Conservation (phyloP, 2,329 filamentous ascomycete species). For the Talaromyces sp. region DNA sequence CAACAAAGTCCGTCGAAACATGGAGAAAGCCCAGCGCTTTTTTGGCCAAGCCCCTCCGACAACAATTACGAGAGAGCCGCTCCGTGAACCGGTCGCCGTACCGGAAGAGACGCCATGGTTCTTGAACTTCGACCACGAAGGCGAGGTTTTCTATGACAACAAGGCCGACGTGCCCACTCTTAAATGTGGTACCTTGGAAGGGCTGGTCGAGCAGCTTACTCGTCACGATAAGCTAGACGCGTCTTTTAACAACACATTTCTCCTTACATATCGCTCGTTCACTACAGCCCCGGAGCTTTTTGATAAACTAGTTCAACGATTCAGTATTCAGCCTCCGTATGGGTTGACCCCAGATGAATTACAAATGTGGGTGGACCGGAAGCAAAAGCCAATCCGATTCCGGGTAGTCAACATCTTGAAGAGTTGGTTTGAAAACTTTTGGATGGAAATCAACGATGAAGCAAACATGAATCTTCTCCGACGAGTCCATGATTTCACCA, state of each 20-base stretch:
- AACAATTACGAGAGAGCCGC: slow-evolving; percentile 30
- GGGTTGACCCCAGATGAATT: slow-evolving; percentile 70
- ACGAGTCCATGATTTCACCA: slow-evolving; percentile 83
- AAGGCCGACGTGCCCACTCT: slow-evolving; percentile 71
- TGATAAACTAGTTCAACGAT: slow-evolving; percentile 83
- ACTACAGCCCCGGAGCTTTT: slow-evolving; percentile 87
- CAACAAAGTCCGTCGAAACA: slow-evolving; percentile 37
- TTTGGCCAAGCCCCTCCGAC: slow-evolving; percentile 42
- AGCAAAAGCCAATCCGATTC: slow-evolving; percentile 94
- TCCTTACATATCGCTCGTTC: slow-evolving; percentile 93
- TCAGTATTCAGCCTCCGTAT: slow-evolving; percentile 85
- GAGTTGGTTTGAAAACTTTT: slow-evolving; percentile 97
- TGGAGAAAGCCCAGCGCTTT: slow-evolving; percentile 43
- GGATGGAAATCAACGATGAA: slow-evolving; percentile 94
- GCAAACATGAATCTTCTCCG: slow-evolving; percentile 78
- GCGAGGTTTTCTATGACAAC: slow-evolving; percentile 81
- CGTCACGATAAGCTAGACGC: slow-evolving; percentile 93
- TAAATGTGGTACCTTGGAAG: slow-evolving; percentile 82
- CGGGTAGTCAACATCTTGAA: slow-evolving; percentile 96
- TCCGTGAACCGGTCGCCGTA: slow-evolving; percentile 40
- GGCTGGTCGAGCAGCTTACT: slow-evolving; percentile 89
- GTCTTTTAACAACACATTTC: slow-evolving; percentile 94
- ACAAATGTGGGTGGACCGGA: slow-evolving; percentile 83
- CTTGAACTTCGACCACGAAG: slow-evolving; percentile 78
- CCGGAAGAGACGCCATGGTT: slow-evolving; percentile 78